phyloP scores from a whole-genome alignment of 768 basidiomycete species.

The Suillus ampliporus region DNA sequence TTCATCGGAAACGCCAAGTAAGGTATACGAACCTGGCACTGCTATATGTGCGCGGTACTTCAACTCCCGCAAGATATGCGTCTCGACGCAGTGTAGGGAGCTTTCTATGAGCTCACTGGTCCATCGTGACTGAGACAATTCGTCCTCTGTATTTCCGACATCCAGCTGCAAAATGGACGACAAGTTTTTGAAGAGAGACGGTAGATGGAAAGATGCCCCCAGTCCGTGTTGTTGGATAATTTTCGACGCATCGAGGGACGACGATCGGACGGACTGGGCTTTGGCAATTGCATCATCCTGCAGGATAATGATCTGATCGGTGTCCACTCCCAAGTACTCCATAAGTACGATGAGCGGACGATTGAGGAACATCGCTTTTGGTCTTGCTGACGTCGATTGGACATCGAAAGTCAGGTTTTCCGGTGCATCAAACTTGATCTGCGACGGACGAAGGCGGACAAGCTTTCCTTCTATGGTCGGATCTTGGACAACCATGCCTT shows the following conservation, averaged over 20 bases:
- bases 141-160: slow-evolving; percentile 25
- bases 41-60: slow-evolving; percentile 57
- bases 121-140: slow-evolving; percentile 18
- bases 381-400: slow-evolving; percentile 49
- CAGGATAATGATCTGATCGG: slow-evolving; percentile 39
- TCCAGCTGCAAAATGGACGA: slow-evolving; percentile 37
- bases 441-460: slow-evolving; percentile 49
- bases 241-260: slow-evolving; percentile 42
- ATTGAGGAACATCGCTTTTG: slow-evolving; percentile 51
- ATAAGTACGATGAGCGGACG: slow-evolving; percentile 54
- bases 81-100: slow-evolving; percentile 44
- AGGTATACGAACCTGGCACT: slow-evolving; percentile 52
- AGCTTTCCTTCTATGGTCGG: slow-evolving; percentile 40
- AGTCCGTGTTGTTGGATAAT: slow-evolving; percentile 51
- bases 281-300: slow-evolving; percentile 45
- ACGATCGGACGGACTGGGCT: slow-evolving; percentile 39
- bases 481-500: slow-evolving; percentile 55
- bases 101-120: slow-evolving; percentile 44
- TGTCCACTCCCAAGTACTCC: slow-evolving; percentile 48
- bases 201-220: slow-evolving; percentile 50
- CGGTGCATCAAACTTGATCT: slow-evolving; percentile 52
- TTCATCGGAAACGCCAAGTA: slow-evolving; percentile 60
- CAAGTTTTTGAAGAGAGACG: slow-evolving; percentile 48
- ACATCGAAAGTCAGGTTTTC: slow-evolving; percentile 50
- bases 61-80: slow-evolving; percentile 54